Evolutionary conservation across 768 basidiomycete species (phyloP).

Genomic region (Dentipellis fragilis): DNA sequence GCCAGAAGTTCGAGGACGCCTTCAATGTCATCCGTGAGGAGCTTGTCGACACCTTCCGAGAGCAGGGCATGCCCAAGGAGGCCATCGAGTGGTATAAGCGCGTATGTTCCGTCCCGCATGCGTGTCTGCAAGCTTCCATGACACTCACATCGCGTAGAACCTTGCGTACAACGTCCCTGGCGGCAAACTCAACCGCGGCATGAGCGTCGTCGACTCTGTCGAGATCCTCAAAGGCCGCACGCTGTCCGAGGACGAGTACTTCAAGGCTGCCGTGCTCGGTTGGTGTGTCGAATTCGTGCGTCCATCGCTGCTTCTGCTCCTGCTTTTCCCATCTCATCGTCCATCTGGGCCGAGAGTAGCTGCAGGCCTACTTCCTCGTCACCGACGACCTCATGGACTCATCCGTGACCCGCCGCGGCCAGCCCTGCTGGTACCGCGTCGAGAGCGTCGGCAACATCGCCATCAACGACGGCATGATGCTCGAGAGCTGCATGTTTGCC

Average conservation of each 20-base stretch:
- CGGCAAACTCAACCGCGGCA: slow-evolving; percentile 93
- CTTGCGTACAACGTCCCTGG: slow-evolving; percentile 93
- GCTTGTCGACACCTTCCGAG: slow-evolving; percentile 56
- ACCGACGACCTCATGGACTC: slow-evolving; percentile 97
- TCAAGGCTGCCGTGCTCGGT: slow-evolving; percentile 79
- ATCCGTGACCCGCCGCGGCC: slow-evolving; percentile 86
- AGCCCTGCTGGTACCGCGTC: slow-evolving; percentile 88
- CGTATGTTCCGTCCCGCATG: slow-evolving; percentile 34
- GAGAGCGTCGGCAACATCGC: slow-evolving; percentile 72
- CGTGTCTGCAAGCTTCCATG: neutral
- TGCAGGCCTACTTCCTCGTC: slow-evolving; percentile 97
- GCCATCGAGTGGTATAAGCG: slow-evolving; percentile 78
- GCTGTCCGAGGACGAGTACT: slow-evolving; percentile 77
- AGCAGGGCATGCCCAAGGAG: slow-evolving; percentile 73
- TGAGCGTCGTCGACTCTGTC: slow-evolving; percentile 89
- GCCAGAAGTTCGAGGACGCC: slow-evolving; percentile 60
- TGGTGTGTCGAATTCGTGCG: slow-evolving; percentile 94
- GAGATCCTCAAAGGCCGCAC: slow-evolving; percentile 71
- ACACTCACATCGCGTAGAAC: slow-evolving; percentile 36
- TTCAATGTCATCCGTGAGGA: slow-evolving; percentile 70
- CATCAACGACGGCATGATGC: slow-evolving; percentile 95
- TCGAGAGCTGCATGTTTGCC: slow-evolving; percentile 87
- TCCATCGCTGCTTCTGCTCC: slow-evolving; percentile 10
- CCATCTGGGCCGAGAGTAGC: slow-evolving; percentile 29
- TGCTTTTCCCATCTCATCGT: neutral